Base-by-base conservation (phyloP, 2,329 filamentous ascomycete species). In the Microascus cirrosus region DNA sequence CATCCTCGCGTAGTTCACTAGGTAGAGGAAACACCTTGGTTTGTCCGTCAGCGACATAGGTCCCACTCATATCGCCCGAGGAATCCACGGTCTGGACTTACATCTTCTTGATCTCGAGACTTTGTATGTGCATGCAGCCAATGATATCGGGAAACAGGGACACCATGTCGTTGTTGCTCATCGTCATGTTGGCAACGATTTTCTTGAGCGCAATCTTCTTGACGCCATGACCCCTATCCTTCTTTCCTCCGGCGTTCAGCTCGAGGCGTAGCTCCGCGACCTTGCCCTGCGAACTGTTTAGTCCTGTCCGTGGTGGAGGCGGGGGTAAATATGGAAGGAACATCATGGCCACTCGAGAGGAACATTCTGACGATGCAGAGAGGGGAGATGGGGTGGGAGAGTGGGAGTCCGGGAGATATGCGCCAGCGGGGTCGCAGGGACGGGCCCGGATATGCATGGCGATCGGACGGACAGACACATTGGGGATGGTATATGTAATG, bases 91-190 rank as follows among this genome's bases (percentile, higher is more conserved):
- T 10, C 13, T 20, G 13, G 24, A 18, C 83, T 64, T 77, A 96
- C 94, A 99, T 99, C 80, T 99, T 99, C 82, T 99, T 99, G 74
- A 99, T 96, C 74, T 99, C 94, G 70, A 99, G 76, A 66, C 89
- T 95, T 56, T 86, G 87, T 61, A 99, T 89, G 65, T 89, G 85
- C 94, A 99, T 99, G 78, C 93, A 97, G 62, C 80, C 85, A 65
- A 99, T 89, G 60, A 99, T 88, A 69, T 99, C 94, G 20, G 93
- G 91, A 66, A 99, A 99, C 56, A 99, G 78, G 45, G 90, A 91
- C 58, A 97, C 88, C 94, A 99, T 99, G 73, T 99, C 94, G 69
- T 97, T 99, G 76, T 99, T 99, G 82, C 93, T 97, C 94, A 99
- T 99, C 63, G 94, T 99, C 94, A 99, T 99, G 71, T 99, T 99